A percentile compares a stretch with the other conserved stretches of the same genome.
Conservation (phyloP, 495 filamentous ascomycete genomes). For the Daldinia caldariorum region DNA sequence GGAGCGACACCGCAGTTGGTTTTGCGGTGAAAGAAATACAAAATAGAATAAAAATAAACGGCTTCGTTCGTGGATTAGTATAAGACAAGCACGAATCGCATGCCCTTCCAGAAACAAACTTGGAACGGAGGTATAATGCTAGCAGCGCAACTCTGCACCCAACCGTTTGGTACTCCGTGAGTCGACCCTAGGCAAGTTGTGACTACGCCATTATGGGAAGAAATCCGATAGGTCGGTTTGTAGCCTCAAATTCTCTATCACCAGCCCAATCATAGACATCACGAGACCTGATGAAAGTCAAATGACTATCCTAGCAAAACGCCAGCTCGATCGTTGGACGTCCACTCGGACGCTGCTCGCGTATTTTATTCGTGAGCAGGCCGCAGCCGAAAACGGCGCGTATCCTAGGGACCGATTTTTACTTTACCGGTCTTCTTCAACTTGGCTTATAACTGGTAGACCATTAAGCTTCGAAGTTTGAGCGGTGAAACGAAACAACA, state of each 20-base stretch:
- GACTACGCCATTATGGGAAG: background rate
- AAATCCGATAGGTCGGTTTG: slow-evolving; percentile 32
- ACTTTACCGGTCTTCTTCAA: slow-evolving; percentile 5
- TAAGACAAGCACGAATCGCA: slow-evolving; percentile 5
- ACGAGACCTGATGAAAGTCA: slow-evolving; percentile 32
- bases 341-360: slow-evolving; percentile 17
- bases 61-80: background rate
- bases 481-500: slow-evolving; percentile 25
- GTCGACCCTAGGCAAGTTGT: slow-evolving; percentile 17
- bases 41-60: background rate
- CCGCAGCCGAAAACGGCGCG: slow-evolving; percentile 22
- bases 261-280: slow-evolving; percentile 11
- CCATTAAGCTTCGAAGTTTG: slow-evolving; percentile 1
- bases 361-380: slow-evolving; percentile 16
- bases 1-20: slow-evolving; percentile 30
- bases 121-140: background rate
- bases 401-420: background rate
- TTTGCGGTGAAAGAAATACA: background rate
- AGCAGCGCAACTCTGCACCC: slow-evolving; percentile 34
- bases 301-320: slow-evolving; percentile 17
- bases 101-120: background rate
- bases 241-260: slow-evolving; percentile 5
- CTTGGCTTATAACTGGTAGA: background rate
- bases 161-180: slow-evolving; percentile 29
- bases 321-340: slow-evolving; percentile 1